phyloP scores from a whole-genome alignment of 1,284 basidiomycete genomes.

The Rhodotorula sp. region DNA sequence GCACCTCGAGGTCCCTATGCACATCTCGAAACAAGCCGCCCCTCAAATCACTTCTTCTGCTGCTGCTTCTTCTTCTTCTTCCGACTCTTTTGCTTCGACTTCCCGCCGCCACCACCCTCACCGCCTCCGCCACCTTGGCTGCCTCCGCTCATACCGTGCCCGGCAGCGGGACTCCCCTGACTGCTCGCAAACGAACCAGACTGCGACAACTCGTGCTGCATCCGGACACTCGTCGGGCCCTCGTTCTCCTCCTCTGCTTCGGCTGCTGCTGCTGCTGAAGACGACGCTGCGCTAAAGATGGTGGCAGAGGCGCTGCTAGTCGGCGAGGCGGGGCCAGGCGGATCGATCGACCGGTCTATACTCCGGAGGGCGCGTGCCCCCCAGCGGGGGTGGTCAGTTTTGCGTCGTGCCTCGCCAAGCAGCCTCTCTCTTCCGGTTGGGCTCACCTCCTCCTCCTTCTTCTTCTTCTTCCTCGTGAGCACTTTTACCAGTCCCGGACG shows the following conservation, averaged over 20 bases:
- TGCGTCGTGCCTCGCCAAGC: too few species aligned
- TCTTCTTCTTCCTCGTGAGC: too few species aligned
- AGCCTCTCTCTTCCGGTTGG: too few species aligned
- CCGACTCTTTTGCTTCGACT: neutral
- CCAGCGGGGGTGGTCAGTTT: too few species aligned
- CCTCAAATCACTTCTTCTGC: neutral
- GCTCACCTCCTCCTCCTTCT: too few species aligned
- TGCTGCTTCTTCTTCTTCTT: neutral
- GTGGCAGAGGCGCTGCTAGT: too few species aligned
- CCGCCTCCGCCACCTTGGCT: neutral
- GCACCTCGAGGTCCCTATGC: too few species aligned
- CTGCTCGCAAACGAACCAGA: neutral
- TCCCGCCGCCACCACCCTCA: neutral
- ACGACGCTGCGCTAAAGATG: neutral
- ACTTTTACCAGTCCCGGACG: too few species aligned
- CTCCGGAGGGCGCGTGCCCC: too few species aligned
- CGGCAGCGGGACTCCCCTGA: neutral
- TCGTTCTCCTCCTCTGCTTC: neutral
- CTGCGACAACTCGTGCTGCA: slow-evolving; percentile 1
- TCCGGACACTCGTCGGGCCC: slow-evolving; percentile 1
- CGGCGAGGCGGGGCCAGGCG: too few species aligned
- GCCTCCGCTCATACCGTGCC: neutral
- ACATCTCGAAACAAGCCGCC: too few species aligned
- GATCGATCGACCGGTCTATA: too few species aligned
- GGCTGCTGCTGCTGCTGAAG: neutral